phyloP scores from a whole-genome alignment of 306 rosid species.

The Carpinus fangiana region DNA sequence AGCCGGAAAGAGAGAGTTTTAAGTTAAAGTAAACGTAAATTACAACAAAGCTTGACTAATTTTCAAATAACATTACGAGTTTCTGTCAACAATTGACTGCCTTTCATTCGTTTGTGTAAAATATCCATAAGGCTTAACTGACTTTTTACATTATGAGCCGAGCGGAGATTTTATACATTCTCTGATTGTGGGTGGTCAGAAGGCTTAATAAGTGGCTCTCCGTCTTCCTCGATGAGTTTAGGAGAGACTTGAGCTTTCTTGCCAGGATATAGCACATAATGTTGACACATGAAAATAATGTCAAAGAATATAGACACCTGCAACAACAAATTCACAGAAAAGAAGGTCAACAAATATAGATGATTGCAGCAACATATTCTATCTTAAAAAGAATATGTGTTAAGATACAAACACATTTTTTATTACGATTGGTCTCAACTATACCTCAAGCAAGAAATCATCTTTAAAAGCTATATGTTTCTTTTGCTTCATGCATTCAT shows the following conservation, averaged over 20 bases:
- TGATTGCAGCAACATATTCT: not conserved
- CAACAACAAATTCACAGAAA: not conserved
- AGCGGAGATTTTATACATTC: conserved; percentile 30
- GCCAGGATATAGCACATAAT: conserved; percentile 30
- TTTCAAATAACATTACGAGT: not conserved
- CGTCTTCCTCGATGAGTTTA: conserved; percentile 10
- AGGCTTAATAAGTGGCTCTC: conserved; percentile 31
- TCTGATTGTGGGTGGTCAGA: conserved; percentile 30
- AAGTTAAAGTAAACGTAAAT: not conserved
- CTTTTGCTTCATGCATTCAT: not conserved
- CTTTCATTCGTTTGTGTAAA: not conserved
- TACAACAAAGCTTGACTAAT: not conserved
- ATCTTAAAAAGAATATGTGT: not conserved
- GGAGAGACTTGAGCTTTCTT: not conserved
- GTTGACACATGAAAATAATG: conserved; percentile 38
- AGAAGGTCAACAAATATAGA: not conserved
- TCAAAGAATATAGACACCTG: conserved; percentile 30
- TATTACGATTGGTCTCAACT: not conserved
- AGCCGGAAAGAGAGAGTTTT: too few relatives aligned
- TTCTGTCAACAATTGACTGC: not conserved
- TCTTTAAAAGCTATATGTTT: not conserved
- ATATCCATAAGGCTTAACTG: not conserved
- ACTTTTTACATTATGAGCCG: not conserved
- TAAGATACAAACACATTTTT: not conserved
- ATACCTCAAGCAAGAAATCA: not conserved